Evolutionary conservation across 352 stramenopile genomes (phyloP), one percentile per base, ranked within the genome.

Genomic region (Phytopythium oedochilum): DNA sequence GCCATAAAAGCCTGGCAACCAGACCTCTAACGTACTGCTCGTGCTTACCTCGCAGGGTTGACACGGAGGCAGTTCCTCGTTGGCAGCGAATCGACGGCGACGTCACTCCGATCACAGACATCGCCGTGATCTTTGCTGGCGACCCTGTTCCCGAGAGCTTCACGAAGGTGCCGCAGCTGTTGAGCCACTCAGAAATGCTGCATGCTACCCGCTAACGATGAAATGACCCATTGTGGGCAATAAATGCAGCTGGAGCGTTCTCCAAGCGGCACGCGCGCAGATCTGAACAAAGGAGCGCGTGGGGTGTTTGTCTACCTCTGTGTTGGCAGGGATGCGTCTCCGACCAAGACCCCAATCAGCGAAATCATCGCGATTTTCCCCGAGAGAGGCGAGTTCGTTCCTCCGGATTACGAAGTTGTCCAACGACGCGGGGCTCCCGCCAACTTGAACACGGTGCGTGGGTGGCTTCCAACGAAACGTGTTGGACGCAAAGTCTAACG

Each of bases 211-310:
- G n/a, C n/a, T n/a, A n/a, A n/a, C n/a, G n/a, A n/a, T n/a, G n/a
- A n/a, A n/a, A n/a, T n/a, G n/a, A n/a, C n/a, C n/a, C n/a, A n/a
- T n/a, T n/a, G n/a, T n/a, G n/a, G n/a, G n/a, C n/a, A n/a, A n/a
- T n/a, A n/a, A n/a, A 26, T 26, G 7, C 32, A 94, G 84, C 68
- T 94, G 52, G 83, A 92, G 43, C 73, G 79, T 46, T 89, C 85
- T 18, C 73, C 80, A 22, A 88, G 65, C 52, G 85, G 85, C 0
- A 70, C 88, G 22, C 78, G 83, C 18, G 83, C 85, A 5, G 85
- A 95, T 61, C 55, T 95, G 7, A 93, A 88, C 65, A 90, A 88
- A 63, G 81, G 85, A 1, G 77, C 75, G n/a, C 70, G 83, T n/a
- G 85, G 83, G 5, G 70, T 80, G 1, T 92, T 88, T 47, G 67